Conservation (phyloP, 495 filamentous ascomycete species). For the Xylaria bambusicola region DNA sequence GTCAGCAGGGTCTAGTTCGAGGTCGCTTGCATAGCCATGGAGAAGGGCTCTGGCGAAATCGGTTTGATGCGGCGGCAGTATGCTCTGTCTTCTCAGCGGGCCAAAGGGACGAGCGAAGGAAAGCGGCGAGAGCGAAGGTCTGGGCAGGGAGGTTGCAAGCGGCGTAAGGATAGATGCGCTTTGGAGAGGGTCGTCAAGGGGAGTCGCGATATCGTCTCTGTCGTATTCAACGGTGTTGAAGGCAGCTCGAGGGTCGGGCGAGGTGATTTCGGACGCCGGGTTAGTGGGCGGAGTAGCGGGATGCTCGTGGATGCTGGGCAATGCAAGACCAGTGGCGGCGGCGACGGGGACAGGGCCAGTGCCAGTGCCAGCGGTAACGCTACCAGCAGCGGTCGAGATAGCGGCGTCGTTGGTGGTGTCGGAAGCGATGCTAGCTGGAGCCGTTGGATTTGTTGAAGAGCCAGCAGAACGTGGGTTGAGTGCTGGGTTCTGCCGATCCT, state of each 20-base stretch:
- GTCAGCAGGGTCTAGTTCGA: constrained; percentile 46
- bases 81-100: constrained; percentile 46
- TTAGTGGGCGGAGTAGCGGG: constrained; percentile 15
- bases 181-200: constrained; percentile 12
- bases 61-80: constrained; percentile 51
- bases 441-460: constrained; percentile 13
- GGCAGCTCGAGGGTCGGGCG: not conserved
- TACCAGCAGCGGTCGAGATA: constrained; percentile 13
- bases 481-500: constrained; percentile 14
- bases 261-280: constrained; percentile 5
- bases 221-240: not conserved
- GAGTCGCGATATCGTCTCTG: not conserved
- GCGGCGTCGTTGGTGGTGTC: constrained; percentile 5
- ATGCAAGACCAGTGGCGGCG: constrained; percentile 11
- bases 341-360: constrained; percentile 8
- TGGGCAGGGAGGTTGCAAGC: constrained; percentile 6
- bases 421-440: constrained; percentile 3
- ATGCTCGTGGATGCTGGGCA: constrained; percentile 31
- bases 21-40: constrained; percentile 42
- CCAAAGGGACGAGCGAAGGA: constrained; percentile 28
- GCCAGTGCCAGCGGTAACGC: constrained; percentile 5
- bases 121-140: constrained; percentile 22
- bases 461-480: constrained; percentile 1
- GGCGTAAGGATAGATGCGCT: constrained; percentile 17
- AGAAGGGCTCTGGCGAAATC: constrained; percentile 50